Evolutionary conservation across 345 rosid species (phyloP).

Genomic region (Combretum micranthum): DNA sequence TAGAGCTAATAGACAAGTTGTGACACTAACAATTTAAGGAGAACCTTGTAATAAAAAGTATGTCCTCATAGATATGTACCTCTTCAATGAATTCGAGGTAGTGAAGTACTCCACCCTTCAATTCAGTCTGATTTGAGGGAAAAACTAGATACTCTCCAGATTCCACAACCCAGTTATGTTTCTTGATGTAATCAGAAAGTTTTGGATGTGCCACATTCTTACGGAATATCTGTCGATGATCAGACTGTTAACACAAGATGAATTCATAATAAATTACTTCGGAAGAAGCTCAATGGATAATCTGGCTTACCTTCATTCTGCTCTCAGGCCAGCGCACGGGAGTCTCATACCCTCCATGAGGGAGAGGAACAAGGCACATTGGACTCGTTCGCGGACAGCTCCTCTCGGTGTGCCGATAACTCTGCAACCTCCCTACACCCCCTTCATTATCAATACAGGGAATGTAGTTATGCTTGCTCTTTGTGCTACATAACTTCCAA

Average conservation of each 20-base stretch:
- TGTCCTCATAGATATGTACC: slow-evolving; percentile 25
- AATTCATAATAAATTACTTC: neutral
- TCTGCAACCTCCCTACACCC: slow-evolving; percentile 48
- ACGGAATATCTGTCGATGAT: slow-evolving; percentile 50
- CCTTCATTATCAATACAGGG: slow-evolving; percentile 88
- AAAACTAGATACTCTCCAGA: slow-evolving; percentile 64
- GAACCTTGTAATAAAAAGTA: neutral
- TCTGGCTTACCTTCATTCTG: slow-evolving; percentile 49
- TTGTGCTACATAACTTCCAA: slow-evolving; percentile 81
- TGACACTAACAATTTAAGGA: neutral
- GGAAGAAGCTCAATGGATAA: slow-evolving; percentile 2
- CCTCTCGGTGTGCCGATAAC: slow-evolving; percentile 78
- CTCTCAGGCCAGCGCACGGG: slow-evolving; percentile 84
- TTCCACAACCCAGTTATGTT: slow-evolving; percentile 61
- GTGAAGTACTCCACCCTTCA: slow-evolving; percentile 69
- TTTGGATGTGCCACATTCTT: slow-evolving; percentile 92
- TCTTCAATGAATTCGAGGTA: slow-evolving; percentile 93
- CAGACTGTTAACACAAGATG: neutral
- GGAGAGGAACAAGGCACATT: slow-evolving; percentile 85
- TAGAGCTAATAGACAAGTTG: neutral
- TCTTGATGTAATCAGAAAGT: slow-evolving; percentile 70
- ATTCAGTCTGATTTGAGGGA: slow-evolving; percentile 67
- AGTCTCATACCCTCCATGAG: slow-evolving; percentile 64
- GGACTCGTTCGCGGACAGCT: slow-evolving; percentile 69
- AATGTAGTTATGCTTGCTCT: slow-evolving; percentile 91